phyloP scores from a whole-genome alignment of 139 green algal genomes.

The Volvox reticuliferus region DNA sequence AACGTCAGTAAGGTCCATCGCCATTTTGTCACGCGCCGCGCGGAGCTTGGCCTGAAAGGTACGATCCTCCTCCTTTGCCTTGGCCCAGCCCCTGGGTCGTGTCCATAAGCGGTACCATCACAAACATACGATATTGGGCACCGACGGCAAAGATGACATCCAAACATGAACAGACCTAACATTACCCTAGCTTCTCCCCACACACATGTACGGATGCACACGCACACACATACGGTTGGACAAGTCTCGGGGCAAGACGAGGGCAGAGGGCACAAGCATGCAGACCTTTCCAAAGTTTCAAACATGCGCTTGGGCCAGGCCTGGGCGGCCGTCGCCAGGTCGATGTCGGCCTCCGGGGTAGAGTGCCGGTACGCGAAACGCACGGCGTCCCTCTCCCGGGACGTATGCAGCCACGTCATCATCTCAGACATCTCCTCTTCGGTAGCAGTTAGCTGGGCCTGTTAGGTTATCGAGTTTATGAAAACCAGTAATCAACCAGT shows the following conservation, averaged over 20 bases:
- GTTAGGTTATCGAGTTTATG: not conserved
- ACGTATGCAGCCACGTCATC: constrained; percentile 52
- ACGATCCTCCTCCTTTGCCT: constrained; percentile 44
- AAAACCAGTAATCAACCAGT: too few species aligned
- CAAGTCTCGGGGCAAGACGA: too few species aligned
- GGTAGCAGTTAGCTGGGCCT: constrained; percentile 30
- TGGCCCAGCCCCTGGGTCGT: constrained; percentile 45
- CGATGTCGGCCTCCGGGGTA: constrained; percentile 5
- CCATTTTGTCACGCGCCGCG: constrained; percentile 47
- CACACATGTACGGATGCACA: too few species aligned
- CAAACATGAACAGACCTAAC: too few species aligned
- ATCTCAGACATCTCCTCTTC: constrained; percentile 63
- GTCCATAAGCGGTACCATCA: too few species aligned
- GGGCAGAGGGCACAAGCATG: not conserved
- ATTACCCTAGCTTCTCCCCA: too few species aligned
- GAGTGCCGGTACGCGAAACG: constrained; percentile 46
- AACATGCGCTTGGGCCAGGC: constrained; percentile 50
- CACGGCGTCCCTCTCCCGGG: constrained; percentile 55
- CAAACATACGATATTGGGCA: too few species aligned
- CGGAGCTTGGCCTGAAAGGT: constrained; percentile 52
- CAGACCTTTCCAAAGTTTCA: constrained; percentile 41
- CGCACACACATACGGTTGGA: too few species aligned
- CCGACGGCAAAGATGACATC: too few species aligned
- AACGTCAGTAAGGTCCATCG: constrained; percentile 43
- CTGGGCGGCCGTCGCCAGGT: constrained; percentile 12